These are phyloP conservation scores for Zygoascus tannicola DNA, from an alignment of 805 yeast genomes.

Conservation along the genomic window DNA sequence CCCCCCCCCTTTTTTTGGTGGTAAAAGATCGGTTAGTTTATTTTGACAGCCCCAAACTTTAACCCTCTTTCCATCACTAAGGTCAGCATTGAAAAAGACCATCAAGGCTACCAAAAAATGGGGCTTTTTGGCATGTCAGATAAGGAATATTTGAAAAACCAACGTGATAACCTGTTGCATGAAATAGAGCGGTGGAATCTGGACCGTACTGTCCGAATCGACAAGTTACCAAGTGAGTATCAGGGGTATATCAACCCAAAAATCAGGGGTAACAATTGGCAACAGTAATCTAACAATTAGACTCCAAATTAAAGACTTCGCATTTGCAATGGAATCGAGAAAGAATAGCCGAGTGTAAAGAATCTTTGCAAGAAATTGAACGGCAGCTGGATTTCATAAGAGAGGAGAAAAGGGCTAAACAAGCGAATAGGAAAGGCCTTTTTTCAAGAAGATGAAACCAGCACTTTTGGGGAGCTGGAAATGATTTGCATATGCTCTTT, in stretches of 20 bases:
- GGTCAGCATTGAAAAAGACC: no score
- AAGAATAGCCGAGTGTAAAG: conserved; percentile 1
- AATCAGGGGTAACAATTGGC: not conserved
- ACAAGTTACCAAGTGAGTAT: conserved; percentile 3
- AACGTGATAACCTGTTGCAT: conserved; percentile 3
- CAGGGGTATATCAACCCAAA: no score
- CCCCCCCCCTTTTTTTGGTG: no score
- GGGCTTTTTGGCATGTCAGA: conserved; percentile 4
- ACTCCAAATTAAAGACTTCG: conserved; percentile 1
- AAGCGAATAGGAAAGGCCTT: conserved; percentile 1
- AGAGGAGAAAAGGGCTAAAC: conserved; percentile 2
- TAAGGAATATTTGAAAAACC: conserved; percentile 3
- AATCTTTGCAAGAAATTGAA: not conserved
- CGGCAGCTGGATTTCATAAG: not conserved
- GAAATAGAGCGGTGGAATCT: conserved; percentile 5
- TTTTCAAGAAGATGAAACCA: not conserved
- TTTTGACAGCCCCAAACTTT: no score
- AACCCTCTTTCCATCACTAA: no score
- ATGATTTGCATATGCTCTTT: no score
- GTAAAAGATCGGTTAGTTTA: no score
- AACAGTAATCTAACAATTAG: not conserved
- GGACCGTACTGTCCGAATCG: conserved; percentile 1
- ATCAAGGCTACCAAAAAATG: no score
- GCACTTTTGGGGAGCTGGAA: no score
- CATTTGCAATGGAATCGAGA: conserved; percentile 3